Evolutionary conservation across 202 grass and related monocot genomes (phyloP).

Genomic region (Dendrocalamus latiflorus): DNA sequence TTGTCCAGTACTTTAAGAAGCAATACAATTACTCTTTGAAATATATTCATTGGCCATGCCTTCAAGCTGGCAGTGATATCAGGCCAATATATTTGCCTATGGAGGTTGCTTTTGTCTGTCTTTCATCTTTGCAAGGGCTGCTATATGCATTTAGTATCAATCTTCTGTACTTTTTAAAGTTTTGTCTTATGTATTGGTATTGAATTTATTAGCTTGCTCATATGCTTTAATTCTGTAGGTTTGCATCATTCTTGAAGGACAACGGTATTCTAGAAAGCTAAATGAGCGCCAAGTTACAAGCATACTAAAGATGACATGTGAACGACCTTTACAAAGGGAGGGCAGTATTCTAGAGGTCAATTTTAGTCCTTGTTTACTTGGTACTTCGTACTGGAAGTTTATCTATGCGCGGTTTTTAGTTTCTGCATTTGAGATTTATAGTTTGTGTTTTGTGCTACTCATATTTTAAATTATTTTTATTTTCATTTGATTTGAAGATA

Average conservation of each 20-base stretch:
- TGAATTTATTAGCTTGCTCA: background rate
- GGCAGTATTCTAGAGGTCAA: constrained; percentile 41
- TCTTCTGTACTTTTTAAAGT: background rate
- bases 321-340: constrained; percentile 49
- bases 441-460: background rate
- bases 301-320: too few species aligned
- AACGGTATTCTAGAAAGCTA: constrained; percentile 42
- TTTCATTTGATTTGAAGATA: background rate
- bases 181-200: background rate
- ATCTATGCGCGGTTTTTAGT: background rate
- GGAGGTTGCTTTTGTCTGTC: constrained; percentile 38
- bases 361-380: constrained; percentile 2
- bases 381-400: background rate
- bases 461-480: background rate
- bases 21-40: too few species aligned
- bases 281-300: too few species aligned
- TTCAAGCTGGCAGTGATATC: constrained; percentile 56
- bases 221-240: constrained; percentile 35
- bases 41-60: constrained; percentile 82
- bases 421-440: background rate
- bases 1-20: too few species aligned
- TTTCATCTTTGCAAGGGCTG: background rate
- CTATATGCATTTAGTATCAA: background rate
- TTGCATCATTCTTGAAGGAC: constrained; percentile 55
- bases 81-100: constrained; percentile 63